A percentile compares a stretch with the other conserved stretches of the same genome.
Evolutionary conservation across 2,329 filamentous ascomycete species (phyloP).

Genomic region (Cryphonectria nitschkei): DNA sequence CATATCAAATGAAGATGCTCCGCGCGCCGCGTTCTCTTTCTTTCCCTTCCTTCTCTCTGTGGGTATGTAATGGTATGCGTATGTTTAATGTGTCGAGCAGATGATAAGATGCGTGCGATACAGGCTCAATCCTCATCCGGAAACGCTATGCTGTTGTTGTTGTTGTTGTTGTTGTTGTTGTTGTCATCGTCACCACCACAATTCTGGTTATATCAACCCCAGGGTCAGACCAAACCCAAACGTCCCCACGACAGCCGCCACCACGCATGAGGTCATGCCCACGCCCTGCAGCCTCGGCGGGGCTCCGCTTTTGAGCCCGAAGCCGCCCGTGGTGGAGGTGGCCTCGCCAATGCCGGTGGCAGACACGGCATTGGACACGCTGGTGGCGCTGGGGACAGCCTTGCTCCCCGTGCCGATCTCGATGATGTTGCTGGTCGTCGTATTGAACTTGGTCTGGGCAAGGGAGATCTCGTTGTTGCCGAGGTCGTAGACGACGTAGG

Average conservation of each 20-base stretch:
- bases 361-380: slow-evolving; percentile 51
- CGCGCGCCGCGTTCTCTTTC: not conserved
- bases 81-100: not conserved
- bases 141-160: not conserved
- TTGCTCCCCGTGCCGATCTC: slow-evolving; percentile 57
- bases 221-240: slow-evolving; percentile 7
- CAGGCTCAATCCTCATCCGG: not conserved
- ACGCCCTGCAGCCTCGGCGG: not conserved
- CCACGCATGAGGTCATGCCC: slow-evolving; percentile 1
- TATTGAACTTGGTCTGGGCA: slow-evolving; percentile 68
- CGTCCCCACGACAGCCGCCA: slow-evolving; percentile 13
- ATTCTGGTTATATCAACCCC: not conserved
- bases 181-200: too few relatives aligned
- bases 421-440: slow-evolving; percentile 51
- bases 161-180: not conserved
- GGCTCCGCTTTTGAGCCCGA: slow-evolving; percentile 29
- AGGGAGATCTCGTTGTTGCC: slow-evolving; percentile 72
- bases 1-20: not conserved
- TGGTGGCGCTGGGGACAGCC: slow-evolving; percentile 58
- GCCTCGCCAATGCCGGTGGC: slow-evolving; percentile 48
- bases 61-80: not conserved
- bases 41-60: not conserved
- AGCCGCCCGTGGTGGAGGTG: slow-evolving; percentile 27
- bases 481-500: slow-evolving; percentile 77
- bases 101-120: too few relatives aligned